Evolutionary conservation across 1,284 basidiomycete genomes (phyloP), one percentile per base, ranked within the genome.

Genomic region (Ceratobasidium sp.): DNA sequence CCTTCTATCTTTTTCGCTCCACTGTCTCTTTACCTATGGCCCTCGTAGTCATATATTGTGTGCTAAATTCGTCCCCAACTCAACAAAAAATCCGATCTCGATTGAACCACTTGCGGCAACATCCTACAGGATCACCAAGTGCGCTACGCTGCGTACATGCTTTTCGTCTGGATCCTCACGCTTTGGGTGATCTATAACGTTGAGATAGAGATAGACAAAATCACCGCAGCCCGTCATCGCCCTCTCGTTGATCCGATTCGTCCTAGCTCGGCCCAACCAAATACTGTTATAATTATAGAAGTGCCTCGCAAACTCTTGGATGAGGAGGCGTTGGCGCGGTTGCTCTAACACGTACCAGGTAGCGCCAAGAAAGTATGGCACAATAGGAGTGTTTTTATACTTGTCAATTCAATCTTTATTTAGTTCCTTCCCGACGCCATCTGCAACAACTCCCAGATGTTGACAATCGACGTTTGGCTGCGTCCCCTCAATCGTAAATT

Each of bases 281-380:
- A 90, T 57, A 95, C 94, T 0, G 91, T 96, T 3, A 89, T 96
- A 62, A 89, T 95, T 79, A 94, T 92, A 0, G 90, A 90, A 65
- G 89, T 95, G 12, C 93, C 93, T 0, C 87, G 89, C n/a, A 87
- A 90, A 66, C 87, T 92, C 74, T 87, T 89, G 50, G 88, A 89
- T 78, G 90, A 93, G 82, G 85, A 86, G 23, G 89, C 90, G 80
- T 86, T 95, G 50, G 87, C 87, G 40, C 87, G 88, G 71, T 89
- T 94, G 69, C 92, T 91, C 76, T 88, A 88, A 56, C 91, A 92
- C 81, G 87, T 95, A 0, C 93, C 93, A 6, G 94, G 93, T 17
- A 93, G 94, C 0, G 89, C 94, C n/a, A 90, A 92, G 83, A 87
- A 89, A 66, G 89, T 95, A 59, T 95, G 94, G 94, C 85, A 95